Base-by-base conservation (phyloP, 2,329 filamentous ascomycete species). In the Sporothrix protearum region DNA sequence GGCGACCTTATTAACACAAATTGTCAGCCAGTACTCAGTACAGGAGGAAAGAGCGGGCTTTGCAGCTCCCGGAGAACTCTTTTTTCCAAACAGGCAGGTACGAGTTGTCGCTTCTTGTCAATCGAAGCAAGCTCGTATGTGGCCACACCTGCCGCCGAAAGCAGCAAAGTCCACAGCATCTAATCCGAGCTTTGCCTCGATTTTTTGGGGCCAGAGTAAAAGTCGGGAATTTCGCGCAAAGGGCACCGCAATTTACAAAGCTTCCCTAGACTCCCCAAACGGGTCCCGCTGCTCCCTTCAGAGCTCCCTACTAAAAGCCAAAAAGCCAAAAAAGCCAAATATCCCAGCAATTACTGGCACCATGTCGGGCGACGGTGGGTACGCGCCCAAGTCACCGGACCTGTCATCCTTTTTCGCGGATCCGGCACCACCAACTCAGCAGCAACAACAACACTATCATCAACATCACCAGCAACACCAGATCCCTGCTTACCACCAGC, bases 341-440 rank as follows among this genome's bases (percentile, higher is more conserved):
- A 42, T n/a, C 59, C 33, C 36, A 39, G 36, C 42, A 47, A 47
- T 47, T 47, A 70, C 12, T 42, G 49, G 28, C 14, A 19, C 81
- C 81, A 86, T 87, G 82, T 82, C 81, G 76, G 81, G 83, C 77
- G 83, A 85, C 77, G 81, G 80, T 75, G 81, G 80, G 73, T 88
- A 88, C 80, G 85, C 84, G 75, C 86, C 86, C 75, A 86, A 84
- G 79, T 88, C 86, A 76, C 86, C 86, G 77, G 86, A 88, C 81
- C 83, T 88, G 75, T 87, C 86, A 73, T 86, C 84, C 72, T 84
- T 88, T 79, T 85, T 83, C 76, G 80, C 84, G 73, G 78, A 80
- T 61, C 73, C 76, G 69, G 77, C 76, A 68, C 74, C 75, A 51
- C 76, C 76, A 74, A 76, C 73, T 74, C 76, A 66, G 14, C 75